Percentiles rank a stretch among this genome's conserved stretches.
These are phyloP conservation scores for Podospora fimiseda DNA, from an alignment of 495 filamentous ascomycete genomes.

Conservation along the genomic window DNA sequence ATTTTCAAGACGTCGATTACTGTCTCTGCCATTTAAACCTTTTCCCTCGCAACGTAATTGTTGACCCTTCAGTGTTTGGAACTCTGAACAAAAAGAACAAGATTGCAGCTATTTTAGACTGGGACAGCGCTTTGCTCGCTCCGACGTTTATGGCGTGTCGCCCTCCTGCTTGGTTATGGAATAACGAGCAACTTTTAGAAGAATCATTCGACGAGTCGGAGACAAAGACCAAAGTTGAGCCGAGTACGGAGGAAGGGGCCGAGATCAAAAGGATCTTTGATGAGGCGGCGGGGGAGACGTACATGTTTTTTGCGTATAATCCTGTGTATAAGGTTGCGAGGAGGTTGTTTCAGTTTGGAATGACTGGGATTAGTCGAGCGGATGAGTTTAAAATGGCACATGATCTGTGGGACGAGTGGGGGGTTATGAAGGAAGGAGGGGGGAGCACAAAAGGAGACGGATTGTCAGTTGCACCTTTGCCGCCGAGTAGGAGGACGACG, in stretches of 20 bases:
- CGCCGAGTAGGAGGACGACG: too few relatives aligned
- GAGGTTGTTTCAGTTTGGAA: conserved; percentile 1
- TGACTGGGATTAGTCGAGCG: too few relatives aligned
- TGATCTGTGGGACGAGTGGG: too few relatives aligned
- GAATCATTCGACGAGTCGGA: not conserved
- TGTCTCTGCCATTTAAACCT: conserved; percentile 3
- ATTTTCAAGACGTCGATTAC: not conserved
- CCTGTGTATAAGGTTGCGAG: conserved; percentile 1
- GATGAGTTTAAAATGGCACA: too few relatives aligned
- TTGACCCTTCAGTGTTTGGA: not conserved
- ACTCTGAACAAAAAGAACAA: not conserved
- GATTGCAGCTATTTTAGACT: not conserved
- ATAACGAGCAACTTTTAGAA: not conserved
- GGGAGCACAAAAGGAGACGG: too few relatives aligned
- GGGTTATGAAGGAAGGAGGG: too few relatives aligned
- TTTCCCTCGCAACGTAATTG: conserved; percentile 1
- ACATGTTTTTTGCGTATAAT: conserved; percentile 1
- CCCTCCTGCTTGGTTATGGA: conserved; percentile 4
- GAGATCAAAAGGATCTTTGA: conserved; percentile 6
- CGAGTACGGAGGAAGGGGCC: not conserved
- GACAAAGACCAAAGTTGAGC: not conserved
- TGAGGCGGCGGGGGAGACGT: not conserved
- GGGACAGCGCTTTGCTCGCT: conserved; percentile 5
- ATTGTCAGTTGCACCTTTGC: too few relatives aligned
- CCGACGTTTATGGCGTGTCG: conserved; percentile 3